Base-by-base conservation (phyloP, 805 yeast species). In the Lipomyces orientalis region DNA sequence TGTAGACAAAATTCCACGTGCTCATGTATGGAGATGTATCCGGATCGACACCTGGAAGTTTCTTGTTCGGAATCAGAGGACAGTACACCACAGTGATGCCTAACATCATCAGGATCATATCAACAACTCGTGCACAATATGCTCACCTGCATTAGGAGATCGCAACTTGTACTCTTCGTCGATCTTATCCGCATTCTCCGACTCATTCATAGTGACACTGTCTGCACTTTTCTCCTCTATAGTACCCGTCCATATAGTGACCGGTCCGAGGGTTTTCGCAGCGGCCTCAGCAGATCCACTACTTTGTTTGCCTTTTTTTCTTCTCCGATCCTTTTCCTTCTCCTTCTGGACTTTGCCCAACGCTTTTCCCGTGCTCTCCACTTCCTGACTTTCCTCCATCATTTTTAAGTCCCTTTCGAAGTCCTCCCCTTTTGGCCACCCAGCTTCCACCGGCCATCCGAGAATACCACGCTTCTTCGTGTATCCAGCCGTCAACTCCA, bases 1-100 rank as follows among this genome's bases (percentile, higher is more conserved):
- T 65, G 54, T 73, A 73, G 34, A 68, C 58, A 31, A 73, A 73
- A 54, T 73, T 73, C 75, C 75, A 73, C 31, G 75, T 73, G 57
- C 73, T 70, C 75, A 73, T 62, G 54, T 58, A 73, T 22, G 71
- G 67, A 9, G 64, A 33, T n/a, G 60, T 34, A 43, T 65, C 73
- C 6, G 75, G 75, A 55, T 73, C 74, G 29, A 69, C 65, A 12
- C 71, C 75, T 8, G 71, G 66, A 7, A 72, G 69, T 14, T 61
- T 43, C 52, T 66, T 51, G 65, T 73, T 64, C 10, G 75, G 71
- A 12, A 73, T 65, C 43, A 73, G 62, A 4, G 75, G 75, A 49
- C 73, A 73, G 62, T 73, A 73, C 16, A 70, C 73, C 9, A 73
- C 67, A 22, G 74, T 71, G 39, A 71, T 64, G n/a, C 70, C 72